A percentile compares a stretch with the other conserved stretches of the same genome.
These are phyloP conservation scores for Cephalotrichum gorgonifer DNA, from an alignment of 2,329 filamentous ascomycete genomes.

Conservation along the genomic window DNA sequence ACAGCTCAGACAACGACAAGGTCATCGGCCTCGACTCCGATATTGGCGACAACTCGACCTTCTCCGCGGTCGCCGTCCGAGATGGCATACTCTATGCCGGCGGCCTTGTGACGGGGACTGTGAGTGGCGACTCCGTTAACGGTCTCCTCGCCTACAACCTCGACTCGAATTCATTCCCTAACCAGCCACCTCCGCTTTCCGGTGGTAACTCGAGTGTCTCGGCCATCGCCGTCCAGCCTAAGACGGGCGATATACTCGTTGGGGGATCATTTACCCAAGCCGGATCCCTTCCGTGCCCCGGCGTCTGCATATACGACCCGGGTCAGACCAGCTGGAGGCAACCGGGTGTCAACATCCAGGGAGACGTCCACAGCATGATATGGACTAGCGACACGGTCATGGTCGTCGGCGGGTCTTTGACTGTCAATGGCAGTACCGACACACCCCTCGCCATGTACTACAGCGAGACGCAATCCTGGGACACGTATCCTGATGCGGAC, in stretches of 20 bases:
- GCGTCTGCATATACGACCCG: slow-evolving; percentile 70
- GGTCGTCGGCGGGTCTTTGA: slow-evolving; percentile 69
- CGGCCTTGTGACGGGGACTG: slow-evolving; percentile 63
- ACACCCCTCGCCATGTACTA: slow-evolving; percentile 67
- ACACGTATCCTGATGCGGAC: slow-evolving; percentile 47
- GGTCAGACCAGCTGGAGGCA: slow-evolving; percentile 66
- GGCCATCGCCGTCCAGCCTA: slow-evolving; percentile 62
- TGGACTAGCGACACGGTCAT: slow-evolving; percentile 68
- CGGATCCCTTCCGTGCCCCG: slow-evolving; percentile 71
- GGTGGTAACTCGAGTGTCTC: slow-evolving; percentile 65
- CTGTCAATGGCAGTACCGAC: slow-evolving; percentile 47
- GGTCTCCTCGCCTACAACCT: slow-evolving; percentile 79
- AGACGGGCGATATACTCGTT: slow-evolving; percentile 67
- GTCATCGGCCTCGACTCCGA: slow-evolving; percentile 60
- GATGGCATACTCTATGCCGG: slow-evolving; percentile 69
- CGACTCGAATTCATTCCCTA: slow-evolving; percentile 47
- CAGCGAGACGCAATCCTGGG: slow-evolving; percentile 56
- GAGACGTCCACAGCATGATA: slow-evolving; percentile 59
- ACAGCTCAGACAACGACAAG: slow-evolving; percentile 56
- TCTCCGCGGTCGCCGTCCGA: slow-evolving; percentile 59
- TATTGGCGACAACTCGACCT: slow-evolving; percentile 61
- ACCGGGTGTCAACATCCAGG: slow-evolving; percentile 61
- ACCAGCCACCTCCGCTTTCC: slow-evolving; percentile 65
- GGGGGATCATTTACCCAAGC: slow-evolving; percentile 77
- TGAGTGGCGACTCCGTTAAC: slow-evolving; percentile 51